Base-by-base conservation (phyloP, 75 land plant genomes). In the Pseudotsuga menziesii region DNA sequence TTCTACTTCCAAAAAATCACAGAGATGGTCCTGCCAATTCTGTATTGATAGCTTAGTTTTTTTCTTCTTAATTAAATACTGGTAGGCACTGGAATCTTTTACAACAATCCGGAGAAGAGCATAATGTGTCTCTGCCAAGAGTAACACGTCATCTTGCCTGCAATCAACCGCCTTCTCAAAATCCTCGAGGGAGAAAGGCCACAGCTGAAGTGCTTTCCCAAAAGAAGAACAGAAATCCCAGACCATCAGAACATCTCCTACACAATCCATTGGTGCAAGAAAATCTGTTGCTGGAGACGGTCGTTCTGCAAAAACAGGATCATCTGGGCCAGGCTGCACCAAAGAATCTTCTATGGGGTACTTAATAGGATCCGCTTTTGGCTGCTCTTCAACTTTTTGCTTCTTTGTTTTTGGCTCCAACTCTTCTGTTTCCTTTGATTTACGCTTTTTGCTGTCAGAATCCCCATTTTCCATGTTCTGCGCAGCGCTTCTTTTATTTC, bases 141-240 rank as follows among this genome's bases (percentile, higher is more conserved):
- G 83, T 60, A 71, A 56, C 14, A 77, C 19, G 70, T 85, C 84
- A 54, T 87, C 84, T 2, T 90, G 92, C 78, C 82, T 88, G 70
- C 83, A 81, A 73, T 84, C 85, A 52, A 93, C 73, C 12, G 97
- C 91, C 76, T 87, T 88, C 63, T 91, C 96, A 73, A 96, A 85
- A 74, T 96, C 91, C 73, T 89, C 88, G 35, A 96, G 82, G 35
- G 92, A 78, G 80, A 91, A 96, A 61, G 94, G 92, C 41, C 80
- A 93, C 74, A 96, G 79, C 23, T 76, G 78, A 75, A 96, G 74
- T 52, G 86, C 74, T 82, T 83, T 89, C 32, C 89, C 70, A 78
- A 91, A 96, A 39, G 91, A 91, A 39, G 83, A 76, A 75, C 92
- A 93, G 60, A 96, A 96, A 73, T 93, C 91, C 98, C 98, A 96